Evolutionary conservation across 2,329 filamentous ascomycete genomes (phyloP), one percentile per base, ranked within the genome.

Genomic region (Trichoderma asperellum): DNA sequence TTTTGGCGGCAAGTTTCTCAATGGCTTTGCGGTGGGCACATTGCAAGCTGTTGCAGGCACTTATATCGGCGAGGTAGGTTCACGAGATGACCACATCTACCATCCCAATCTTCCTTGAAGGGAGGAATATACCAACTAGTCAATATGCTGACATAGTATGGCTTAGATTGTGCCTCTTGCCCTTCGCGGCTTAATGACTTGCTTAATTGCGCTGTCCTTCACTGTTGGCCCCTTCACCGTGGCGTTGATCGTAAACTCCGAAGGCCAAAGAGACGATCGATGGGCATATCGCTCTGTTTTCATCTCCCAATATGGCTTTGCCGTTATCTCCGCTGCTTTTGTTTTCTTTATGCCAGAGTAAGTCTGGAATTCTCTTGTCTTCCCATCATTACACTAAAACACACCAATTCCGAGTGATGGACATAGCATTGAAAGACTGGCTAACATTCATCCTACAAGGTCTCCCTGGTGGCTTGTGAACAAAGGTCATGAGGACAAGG

Each of bases 281-380:
- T 60, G 37, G 57, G 57, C 57, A 1, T 60, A 60, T 21, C 57
- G 57, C 24, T 60, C 57, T 8, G 37, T 60, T 3, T 60, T 60
- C 18, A 32, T 35, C 37, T 60, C 57, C 1, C 57, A 60, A n/a
- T 60, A 43, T 47, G 57, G 57, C 35, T 43, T 60, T 21, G 37
- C 57, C 57, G 29, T 47, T 29, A 2, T 16, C 47, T 2, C 16
- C 47, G 14, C 37, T 34, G 56, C 56, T 32, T 32, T 32, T 32
- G 32, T 32, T 32, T 32, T 34, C 8, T 59, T 59, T 40, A 59
- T 59, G 56, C 56, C 56, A 1, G 56, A 59, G 56, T 59, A 59
- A 16, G 56, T 37, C 21, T 21, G 7, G 32, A 32, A 32, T 8
- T 8, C 5, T 32, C 32, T 32, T 32, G 32, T 32, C 32, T 32